Percentiles rank a stretch among this genome's conserved stretches.
Conservation (phyloP, 208 protist species). For the Trypanosoma brucei region DNA sequence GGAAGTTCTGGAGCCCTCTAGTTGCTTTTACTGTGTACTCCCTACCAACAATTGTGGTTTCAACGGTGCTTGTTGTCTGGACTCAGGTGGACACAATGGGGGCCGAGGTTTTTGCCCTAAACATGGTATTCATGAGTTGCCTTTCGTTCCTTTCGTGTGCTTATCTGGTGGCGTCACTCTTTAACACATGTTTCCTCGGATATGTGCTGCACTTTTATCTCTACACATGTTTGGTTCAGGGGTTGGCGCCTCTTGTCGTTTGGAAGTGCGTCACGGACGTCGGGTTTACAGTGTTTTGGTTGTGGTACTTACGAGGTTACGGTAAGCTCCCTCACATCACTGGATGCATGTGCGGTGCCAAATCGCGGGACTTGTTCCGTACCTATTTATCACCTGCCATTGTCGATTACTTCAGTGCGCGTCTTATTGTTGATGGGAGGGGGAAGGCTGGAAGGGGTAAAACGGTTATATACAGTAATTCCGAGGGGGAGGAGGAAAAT, state of each 20-base stretch:
- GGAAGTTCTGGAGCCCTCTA: slow-evolving; percentile 21
- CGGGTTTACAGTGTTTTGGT: slow-evolving; percentile 45
- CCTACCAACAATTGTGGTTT: slow-evolving; percentile 69
- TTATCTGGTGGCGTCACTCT: slow-evolving; percentile 37
- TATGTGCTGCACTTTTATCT: slow-evolving; percentile 62
- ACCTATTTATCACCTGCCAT: slow-evolving; percentile 54
- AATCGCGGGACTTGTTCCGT: slow-evolving; percentile 35
- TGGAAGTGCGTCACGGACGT: slow-evolving; percentile 41
- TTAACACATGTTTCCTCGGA: slow-evolving; percentile 39
- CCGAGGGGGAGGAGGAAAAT: neutral
- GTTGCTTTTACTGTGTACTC: slow-evolving; percentile 63
- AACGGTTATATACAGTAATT: neutral
- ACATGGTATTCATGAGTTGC: slow-evolving; percentile 62
- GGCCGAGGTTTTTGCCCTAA: slow-evolving; percentile 42
- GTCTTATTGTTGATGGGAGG: slow-evolving; percentile 24
- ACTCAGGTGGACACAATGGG: slow-evolving; percentile 56
- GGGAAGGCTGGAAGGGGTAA: neutral
- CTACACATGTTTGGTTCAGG: slow-evolving; percentile 42
- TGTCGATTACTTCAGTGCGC: slow-evolving; percentile 54
- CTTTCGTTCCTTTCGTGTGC: slow-evolving; percentile 66
- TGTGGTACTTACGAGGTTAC: slow-evolving; percentile 62
- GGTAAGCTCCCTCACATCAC: slow-evolving; percentile 49
- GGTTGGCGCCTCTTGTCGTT: slow-evolving; percentile 27
- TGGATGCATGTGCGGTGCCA: slow-evolving; percentile 36
- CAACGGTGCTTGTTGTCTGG: slow-evolving; percentile 26